phyloP scores from a whole-genome alignment of 192 early-diverging fungal genomes.

The Coemansia interrupta region DNA sequence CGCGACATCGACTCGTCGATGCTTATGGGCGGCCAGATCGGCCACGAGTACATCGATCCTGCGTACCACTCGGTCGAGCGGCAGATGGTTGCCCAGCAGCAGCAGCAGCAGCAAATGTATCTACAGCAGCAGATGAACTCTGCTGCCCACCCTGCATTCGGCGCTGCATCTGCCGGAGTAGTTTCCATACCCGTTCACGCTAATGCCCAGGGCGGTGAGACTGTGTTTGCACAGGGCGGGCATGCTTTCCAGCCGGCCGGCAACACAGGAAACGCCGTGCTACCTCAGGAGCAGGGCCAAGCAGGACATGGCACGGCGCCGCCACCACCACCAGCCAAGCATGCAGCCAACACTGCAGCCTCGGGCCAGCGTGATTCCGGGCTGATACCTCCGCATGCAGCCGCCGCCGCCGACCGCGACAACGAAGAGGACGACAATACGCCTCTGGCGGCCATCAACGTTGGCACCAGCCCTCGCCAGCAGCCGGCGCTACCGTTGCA shows the following conservation, averaged over 20 bases:
- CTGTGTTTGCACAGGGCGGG: neutral
- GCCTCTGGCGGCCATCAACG: constrained; percentile 36
- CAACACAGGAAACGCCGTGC: neutral
- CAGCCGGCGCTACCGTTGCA: neutral
- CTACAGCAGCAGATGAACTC: constrained; percentile 9
- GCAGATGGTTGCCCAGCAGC: constrained; percentile 12
- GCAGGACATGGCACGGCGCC: neutral
- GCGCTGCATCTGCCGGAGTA: neutral
- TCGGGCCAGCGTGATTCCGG: neutral
- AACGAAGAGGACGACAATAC: constrained; percentile 43
- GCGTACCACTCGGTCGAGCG: constrained; percentile 8
- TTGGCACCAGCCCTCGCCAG: constrained; percentile 9
- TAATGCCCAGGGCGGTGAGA: neutral
- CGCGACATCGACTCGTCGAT: constrained; percentile 38
- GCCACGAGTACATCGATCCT: constrained; percentile 21
- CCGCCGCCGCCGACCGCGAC: neutral
- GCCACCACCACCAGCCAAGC: constrained; percentile 2
- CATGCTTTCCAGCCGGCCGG: neutral
- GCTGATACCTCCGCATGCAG: no score
- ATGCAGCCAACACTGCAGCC: constrained; percentile 1
- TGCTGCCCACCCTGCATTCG: constrained; percentile 3
- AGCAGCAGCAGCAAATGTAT: constrained; percentile 8
- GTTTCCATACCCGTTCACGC: constrained; percentile 1
- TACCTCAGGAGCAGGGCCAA: neutral
- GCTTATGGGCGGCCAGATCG: constrained; percentile 37